These are phyloP conservation scores for Tuber calosporum DNA, from an alignment of 495 filamentous ascomycete genomes.

Conservation along the genomic window DNA sequence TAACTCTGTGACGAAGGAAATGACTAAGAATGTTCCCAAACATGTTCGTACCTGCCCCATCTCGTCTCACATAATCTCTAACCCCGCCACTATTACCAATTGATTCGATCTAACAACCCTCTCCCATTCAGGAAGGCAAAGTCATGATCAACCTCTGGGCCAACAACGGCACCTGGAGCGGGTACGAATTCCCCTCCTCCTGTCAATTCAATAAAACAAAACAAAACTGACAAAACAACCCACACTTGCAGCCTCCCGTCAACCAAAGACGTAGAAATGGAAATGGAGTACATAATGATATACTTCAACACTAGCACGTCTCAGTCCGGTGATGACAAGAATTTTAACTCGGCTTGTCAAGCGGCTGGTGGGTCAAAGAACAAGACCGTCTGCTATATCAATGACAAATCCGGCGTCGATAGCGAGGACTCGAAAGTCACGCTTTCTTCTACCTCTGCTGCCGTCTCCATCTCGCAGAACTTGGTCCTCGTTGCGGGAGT, in stretches of 20 bases:
- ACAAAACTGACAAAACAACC: not conserved
- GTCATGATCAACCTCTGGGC: slow-evolving; percentile 39
- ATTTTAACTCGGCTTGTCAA: slow-evolving; percentile 29
- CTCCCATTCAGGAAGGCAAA: slow-evolving; percentile 22
- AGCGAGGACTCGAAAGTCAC: slow-evolving; percentile 13
- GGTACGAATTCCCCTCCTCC: slow-evolving; percentile 10
- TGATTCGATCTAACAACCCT: slow-evolving; percentile 5
- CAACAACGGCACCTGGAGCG: slow-evolving; percentile 38
- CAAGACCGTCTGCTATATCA: slow-evolving; percentile 30
- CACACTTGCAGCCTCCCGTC: slow-evolving; percentile 22
- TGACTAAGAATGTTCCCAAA: slow-evolving; percentile 34
- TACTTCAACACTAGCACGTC: slow-evolving; percentile 39
- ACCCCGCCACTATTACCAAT: not conserved
- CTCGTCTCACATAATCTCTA: slow-evolving; percentile 8
- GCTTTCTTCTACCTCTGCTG: not conserved
- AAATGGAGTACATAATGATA: slow-evolving; percentile 31
- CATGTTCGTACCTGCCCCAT: slow-evolving; percentile 26
- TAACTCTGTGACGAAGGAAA: slow-evolving; percentile 12
- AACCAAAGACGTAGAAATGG: slow-evolving; percentile 36
- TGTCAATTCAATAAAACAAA: not conserved
- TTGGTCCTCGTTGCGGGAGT: not conserved
- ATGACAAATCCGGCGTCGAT: slow-evolving; percentile 15
- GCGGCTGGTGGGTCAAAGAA: slow-evolving; percentile 22
- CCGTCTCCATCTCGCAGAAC: not conserved
- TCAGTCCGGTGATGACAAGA: slow-evolving; percentile 23